Evolutionary conservation across 1,284 basidiomycete species (phyloP), one percentile per base, ranked within the genome.

Genomic region (Pseudozyma sp.): DNA sequence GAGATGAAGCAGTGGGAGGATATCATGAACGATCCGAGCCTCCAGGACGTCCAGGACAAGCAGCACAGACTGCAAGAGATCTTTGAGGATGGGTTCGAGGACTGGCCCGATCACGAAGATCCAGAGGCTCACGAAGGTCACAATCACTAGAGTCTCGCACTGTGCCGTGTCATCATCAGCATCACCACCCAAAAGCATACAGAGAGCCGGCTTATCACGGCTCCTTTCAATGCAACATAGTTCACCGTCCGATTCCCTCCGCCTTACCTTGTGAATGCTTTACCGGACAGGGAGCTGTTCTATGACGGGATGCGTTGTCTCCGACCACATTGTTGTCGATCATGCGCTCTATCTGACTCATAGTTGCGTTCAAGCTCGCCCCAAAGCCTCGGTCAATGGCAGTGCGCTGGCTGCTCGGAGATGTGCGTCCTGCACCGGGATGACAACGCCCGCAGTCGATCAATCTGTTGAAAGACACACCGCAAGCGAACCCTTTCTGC

Each of bases 1-100:
- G 87, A 87, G 78, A 86, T 84, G 86, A 52, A 70, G 9, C 34
- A 74, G 39, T 87, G 85, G 85, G 68, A 84, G 54, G 80, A 78
- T 61, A 75, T 85, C 40, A 87, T 87, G 86, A 80, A 78, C 35
- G 71, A 77, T 30, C 11, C 43, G 24, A 59, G 43, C 3, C 34
- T 62, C n/a, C 4, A 24, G 14, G 30, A 39, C n/a, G 47, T 65
- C 33, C 29, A 61, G 31, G 58, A 59, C 14, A 71, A 85, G 64
- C 59, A 80, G 39, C 70, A 84, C 34, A 79, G 73, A 47, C 79
- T 86, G 17, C 75, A 80, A 34, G 71, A 84, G 42, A 53, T 84
- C 30, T 86, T 85, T 49, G 85, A 85, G 24, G 85, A 85, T 46
- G 79, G 84, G 5, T 86, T 84, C 65, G 85, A 86, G 61, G 84